Evolutionary conservation across 257 asterid species (phyloP).

Genomic region (Solanum neorickii): DNA sequence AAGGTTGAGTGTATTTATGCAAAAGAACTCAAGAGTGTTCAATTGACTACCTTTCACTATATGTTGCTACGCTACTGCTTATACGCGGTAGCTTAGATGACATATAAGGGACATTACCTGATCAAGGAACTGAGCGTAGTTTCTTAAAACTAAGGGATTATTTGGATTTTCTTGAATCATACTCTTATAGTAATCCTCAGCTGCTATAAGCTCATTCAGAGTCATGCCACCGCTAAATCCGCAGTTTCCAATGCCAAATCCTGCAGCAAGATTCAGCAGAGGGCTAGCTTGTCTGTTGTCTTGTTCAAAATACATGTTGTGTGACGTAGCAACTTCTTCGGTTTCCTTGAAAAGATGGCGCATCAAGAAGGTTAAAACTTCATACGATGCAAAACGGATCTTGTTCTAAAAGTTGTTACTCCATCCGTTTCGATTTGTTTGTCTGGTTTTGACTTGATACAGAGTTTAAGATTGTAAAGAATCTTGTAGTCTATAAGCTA

Average conservation of each 20-base stretch:
- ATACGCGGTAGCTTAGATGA: not conserved
- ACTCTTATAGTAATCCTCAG: constrained; percentile 37
- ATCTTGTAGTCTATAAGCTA: too few relatives aligned
- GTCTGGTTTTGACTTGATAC: not conserved
- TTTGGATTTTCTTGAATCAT: constrained; percentile 61
- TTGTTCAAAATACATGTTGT: constrained; percentile 12
- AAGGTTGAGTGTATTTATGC: not conserved
- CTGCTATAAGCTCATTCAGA: not conserved
- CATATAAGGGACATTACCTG: constrained; percentile 20
- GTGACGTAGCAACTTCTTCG: not conserved
- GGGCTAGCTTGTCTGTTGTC: constrained; percentile 47
- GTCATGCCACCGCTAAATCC: constrained; percentile 9
- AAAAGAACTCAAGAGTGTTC: not conserved
- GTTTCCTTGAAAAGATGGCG: constrained; percentile 25
- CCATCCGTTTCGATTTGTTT: not conserved
- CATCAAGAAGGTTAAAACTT: not conserved
- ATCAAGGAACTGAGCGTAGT: constrained; percentile 48
- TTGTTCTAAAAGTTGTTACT: not conserved
- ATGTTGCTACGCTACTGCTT: not conserved
- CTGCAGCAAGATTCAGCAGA: constrained; percentile 58
- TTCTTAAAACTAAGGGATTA: constrained; percentile 34
- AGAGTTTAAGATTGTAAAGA: not conserved
- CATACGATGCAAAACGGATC: not conserved
- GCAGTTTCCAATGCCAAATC: constrained; percentile 36
- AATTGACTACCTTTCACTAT: not conserved